Evolutionary conservation across 2,329 filamentous ascomycete genomes (phyloP), one percentile per base, ranked within the genome.

Genomic region (Fusarium sp.): DNA sequence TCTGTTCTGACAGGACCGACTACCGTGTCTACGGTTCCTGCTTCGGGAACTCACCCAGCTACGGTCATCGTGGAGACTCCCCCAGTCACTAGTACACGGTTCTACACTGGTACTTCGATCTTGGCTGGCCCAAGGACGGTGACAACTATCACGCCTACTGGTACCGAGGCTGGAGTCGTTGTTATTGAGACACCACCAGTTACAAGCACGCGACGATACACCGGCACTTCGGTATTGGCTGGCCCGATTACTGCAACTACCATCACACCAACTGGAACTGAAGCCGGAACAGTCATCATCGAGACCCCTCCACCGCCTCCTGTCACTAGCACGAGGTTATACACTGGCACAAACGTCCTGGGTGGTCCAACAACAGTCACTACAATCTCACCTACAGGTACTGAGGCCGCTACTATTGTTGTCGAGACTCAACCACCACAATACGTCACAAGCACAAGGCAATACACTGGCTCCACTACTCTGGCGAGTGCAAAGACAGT

Each of bases 301-400:
- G 59, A 48, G 6, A 64, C 61, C 1, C 49, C 37, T 1, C 18
- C 29, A 4, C 61, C 59, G 6, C 3, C n/a, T 13, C 11, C 61
- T 0, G 51, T 64, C 7, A 64, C 37, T 12, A 64, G 24, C 5
- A 64, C 61, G 6, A 27, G 42, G 12, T 34, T 32, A 1, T 57
- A 60, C 14, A 60, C 51, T 8, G 57, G 57, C 2, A 60, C 57
- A 41, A 20, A 16, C 2, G 25, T 42, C 5, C 9, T 63, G 5
- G 41, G 32, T 7, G 57, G 34, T 0, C 57, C 57, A 2, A 48
- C 24, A 1, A 56, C 34, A 42, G 58, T 61, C 5, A 24, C 57
- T 12, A 62, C 57, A 7, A 8, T 63, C 11, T 27, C 54, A 2
- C 54, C 58, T 6, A 49, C 58, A 3, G 54, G 57, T 27, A 61